Evolutionary conservation across 192 early-diverging fungal species (phyloP).

Genomic region (Funneliformis geosporum): DNA sequence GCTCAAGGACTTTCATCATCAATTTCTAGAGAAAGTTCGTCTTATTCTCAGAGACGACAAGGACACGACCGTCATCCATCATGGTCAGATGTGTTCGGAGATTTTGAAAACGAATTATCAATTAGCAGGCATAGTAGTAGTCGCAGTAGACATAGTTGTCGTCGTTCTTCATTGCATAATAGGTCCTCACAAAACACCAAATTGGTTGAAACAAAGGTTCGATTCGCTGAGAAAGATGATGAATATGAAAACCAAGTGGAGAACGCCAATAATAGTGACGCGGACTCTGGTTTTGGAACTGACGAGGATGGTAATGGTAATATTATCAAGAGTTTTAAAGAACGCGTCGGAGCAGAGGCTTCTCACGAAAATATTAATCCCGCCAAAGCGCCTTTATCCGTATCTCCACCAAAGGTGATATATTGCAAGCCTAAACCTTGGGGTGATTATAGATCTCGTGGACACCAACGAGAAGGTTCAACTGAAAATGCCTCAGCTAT

Average conservation of each 20-base stretch:
- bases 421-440: conserved; percentile 30
- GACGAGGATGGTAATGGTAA: conserved; percentile 19
- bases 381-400: neutral
- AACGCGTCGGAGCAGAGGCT: neutral
- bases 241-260: conserved; percentile 7
- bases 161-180: neutral
- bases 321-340: neutral
- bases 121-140: conserved; percentile 32
- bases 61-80: conserved; percentile 38
- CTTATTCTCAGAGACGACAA: neutral
- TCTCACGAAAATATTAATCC: neutral
- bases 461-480: neutral
- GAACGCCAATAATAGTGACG: conserved; percentile 22
- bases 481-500: neutral
- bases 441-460: conserved; percentile 19
- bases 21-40: neutral
- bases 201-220: neutral
- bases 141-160: neutral
- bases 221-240: neutral
- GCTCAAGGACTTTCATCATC: neutral
- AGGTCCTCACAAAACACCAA: neutral
- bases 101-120: conserved; percentile 44
- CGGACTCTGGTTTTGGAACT: conserved; percentile 30
- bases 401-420: conserved; percentile 27
- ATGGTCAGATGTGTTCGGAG: conserved; percentile 50